These are phyloP conservation scores for Brachypodium distachyon DNA, from an alignment of 202 grass and related monocot species.

Conservation along the genomic window DNA sequence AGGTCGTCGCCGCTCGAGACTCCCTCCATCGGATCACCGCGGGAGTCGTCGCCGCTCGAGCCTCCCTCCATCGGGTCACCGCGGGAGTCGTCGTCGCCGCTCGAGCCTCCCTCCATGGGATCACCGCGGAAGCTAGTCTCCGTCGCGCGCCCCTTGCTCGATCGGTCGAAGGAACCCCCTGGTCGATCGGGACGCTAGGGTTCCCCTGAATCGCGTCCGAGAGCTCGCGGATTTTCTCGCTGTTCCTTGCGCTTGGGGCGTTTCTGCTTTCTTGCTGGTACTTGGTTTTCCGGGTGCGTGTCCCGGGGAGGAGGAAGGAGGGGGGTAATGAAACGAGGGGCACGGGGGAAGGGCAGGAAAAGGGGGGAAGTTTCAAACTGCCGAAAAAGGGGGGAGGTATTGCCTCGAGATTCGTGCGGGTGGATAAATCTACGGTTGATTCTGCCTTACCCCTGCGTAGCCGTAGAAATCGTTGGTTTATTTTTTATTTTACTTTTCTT, in stretches of 20 bases:
- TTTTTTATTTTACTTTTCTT: too few relatives aligned
- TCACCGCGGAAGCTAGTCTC: too few relatives aligned
- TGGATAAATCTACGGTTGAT: not conserved
- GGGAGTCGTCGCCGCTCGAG: not conserved
- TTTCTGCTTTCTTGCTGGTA: not conserved
- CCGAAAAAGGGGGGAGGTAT: not conserved
- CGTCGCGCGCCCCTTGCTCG: too few relatives aligned
- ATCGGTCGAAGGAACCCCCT: not conserved
- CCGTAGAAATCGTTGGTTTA: too few relatives aligned
- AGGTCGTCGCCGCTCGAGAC: not conserved
- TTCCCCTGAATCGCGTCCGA: not conserved
- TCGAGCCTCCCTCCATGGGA: not conserved
- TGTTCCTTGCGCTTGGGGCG: not conserved
- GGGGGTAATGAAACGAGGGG: too few relatives aligned
- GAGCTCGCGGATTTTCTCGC: not conserved
- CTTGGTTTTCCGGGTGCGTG: not conserved
- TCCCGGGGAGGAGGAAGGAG: too few relatives aligned
- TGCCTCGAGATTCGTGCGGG: not conserved
- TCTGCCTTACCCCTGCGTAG: too few relatives aligned
- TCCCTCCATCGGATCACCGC: too few relatives aligned
- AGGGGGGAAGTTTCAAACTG: not conserved
- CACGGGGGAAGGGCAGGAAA: too few relatives aligned
- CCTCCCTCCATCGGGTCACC: not conserved
- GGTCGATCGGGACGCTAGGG: not conserved
- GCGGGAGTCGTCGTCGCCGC: not conserved